These are phyloP conservation scores for Brassica napus DNA, from an alignment of 345 rosid species.

Conservation along the genomic window DNA sequence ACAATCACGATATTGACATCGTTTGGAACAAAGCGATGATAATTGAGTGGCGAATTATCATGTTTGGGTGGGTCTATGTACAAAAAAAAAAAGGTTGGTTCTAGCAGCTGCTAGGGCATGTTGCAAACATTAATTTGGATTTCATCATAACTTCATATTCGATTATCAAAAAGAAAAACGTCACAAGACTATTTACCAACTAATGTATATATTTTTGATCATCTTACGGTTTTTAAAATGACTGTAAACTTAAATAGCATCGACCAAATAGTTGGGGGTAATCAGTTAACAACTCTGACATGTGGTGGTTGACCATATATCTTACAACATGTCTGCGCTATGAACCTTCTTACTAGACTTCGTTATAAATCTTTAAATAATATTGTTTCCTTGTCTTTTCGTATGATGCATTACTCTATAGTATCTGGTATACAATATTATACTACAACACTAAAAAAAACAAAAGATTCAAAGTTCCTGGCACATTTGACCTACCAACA, in stretches of 20 bases:
- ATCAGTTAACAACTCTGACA: constrained; percentile 22
- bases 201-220: background rate
- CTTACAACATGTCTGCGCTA: constrained; percentile 8
- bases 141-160: background rate
- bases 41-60: background rate
- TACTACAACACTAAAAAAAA: background rate
- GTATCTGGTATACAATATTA: background rate
- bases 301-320: constrained; percentile 29
- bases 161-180: background rate
- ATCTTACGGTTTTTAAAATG: background rate
- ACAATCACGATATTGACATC: constrained; percentile 17
- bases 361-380: background rate
- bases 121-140: background rate
- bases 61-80: background rate
- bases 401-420: background rate
- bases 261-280: background rate
- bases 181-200: background rate
- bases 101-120: background rate
- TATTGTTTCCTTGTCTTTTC: background rate
- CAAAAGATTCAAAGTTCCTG: constrained; percentile 15
- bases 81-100: no score
- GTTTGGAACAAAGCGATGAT: background rate
- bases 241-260: constrained; percentile 1
- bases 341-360: constrained; percentile 18
- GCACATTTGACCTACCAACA: constrained; percentile 31